Percentiles rank a stretch among this genome's conserved stretches.
Evolutionary conservation across 1,284 basidiomycete genomes (phyloP).

Genomic region (Ustilago cynodontis): DNA sequence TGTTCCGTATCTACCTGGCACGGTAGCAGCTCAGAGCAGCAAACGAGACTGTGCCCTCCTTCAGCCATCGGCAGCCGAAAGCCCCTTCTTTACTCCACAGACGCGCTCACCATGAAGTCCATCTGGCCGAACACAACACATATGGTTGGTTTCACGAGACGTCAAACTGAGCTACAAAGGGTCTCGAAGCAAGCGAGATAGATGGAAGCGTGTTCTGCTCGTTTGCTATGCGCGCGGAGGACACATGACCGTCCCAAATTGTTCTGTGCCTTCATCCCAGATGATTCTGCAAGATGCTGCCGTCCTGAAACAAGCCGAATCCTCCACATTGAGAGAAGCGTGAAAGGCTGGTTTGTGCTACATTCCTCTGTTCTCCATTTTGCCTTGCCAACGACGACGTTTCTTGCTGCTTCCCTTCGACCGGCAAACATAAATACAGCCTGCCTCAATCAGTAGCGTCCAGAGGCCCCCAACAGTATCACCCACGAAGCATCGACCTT

Average conservation of each 20-base stretch:
- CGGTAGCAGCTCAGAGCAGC: not conserved
- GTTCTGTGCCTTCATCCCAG: conserved; percentile 3
- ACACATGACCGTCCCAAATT: not conserved
- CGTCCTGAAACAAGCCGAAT: not conserved
- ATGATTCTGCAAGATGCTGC: no score
- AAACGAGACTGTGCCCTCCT: conserved; percentile 1
- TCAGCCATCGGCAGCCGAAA: not conserved
- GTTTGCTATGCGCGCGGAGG: not conserved
- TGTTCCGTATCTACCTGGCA: no score
- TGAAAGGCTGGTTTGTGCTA: conserved; percentile 3
- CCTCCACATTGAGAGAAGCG: conserved; percentile 1
- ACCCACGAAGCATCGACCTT: no score
- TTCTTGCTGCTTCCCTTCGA: not conserved
- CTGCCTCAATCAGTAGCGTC: not conserved
- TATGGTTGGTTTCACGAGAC: not conserved
- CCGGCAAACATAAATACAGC: not conserved
- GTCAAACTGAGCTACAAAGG: not conserved
- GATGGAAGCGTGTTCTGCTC: conserved; percentile 4
- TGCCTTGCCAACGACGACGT: not conserved
- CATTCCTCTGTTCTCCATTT: not conserved
- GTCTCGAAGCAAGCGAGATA: conserved; percentile 2
- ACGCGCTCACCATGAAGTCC: not conserved
- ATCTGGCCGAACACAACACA: not conserved
- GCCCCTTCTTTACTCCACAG: not conserved
- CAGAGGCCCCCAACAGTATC: not conserved